Base-by-base conservation (phyloP, 371 early-diverging fungal species). In the Parasitella parasitica region DNA sequence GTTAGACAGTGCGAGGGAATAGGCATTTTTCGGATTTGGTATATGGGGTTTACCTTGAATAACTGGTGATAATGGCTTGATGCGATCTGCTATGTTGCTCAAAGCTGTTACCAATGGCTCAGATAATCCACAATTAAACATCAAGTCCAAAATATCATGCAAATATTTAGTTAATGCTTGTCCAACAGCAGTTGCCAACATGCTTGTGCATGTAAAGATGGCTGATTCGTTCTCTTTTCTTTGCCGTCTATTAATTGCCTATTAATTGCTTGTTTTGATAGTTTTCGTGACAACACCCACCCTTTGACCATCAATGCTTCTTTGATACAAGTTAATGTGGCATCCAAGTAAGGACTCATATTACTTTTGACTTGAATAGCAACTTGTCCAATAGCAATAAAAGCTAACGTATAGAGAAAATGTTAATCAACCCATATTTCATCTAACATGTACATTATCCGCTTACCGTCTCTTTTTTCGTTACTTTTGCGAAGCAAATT, bases 111-210 rank as follows among this genome's bases (percentile, higher is more conserved):
- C 89, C 43, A 98, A 77, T 32, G 92, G 84, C 59, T 93, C 90
- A 53, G 88, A 92, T 32, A 97, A 77, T 13, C 97, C 97, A 20
- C 87, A 82, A 2, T 88, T 83, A 67, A 98, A 96, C 91, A 98
- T 96, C 50, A 92, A 77, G 63, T 96, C 96, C 58, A 97, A 71
- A 6, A 97, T 68, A 35, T 94, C 95, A 60, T 91, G 91, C 75
- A 96, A 82, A 67, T 96, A 83, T 65, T 88, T 91, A 1, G 91
- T 92, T 54, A 97, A 76, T 1, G 90, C 91, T 35, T 91, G 95
- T 15, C 97, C 97, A 46, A 97, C 91, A 4, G 97, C 94, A 3
- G 77, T 81, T 3, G 97, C 95, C 39, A 97, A 81, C 87, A 90
- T 90, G 36, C 91, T 88, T 54, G 97, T 89, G 64, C 97, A 96